Evolutionary conservation across 2,329 filamentous ascomycete species (phyloP), one percentile per base, ranked within the genome.

Genomic region (Penicillium sp.): DNA sequence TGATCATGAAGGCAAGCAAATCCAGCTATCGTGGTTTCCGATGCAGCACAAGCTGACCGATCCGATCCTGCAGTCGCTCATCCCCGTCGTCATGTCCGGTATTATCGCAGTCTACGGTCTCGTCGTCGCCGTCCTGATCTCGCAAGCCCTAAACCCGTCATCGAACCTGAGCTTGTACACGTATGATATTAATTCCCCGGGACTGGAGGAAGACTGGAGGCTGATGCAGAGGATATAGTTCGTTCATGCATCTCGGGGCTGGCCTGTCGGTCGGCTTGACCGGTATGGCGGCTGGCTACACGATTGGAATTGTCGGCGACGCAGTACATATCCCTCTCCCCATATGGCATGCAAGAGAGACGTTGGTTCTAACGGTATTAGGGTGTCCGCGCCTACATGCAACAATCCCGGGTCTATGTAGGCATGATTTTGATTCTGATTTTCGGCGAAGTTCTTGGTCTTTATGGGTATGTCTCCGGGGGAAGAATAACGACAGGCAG

Each of bases 381-480:
- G 81, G 84, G 94, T 55, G 93, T 97, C 46, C 86, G 94, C 64
- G 87, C 91, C 51, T 97, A 95, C 78, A 96, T 99, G 91, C 85
- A 91, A 67, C 94, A 99, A 75, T 95, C 90, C 43, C 85, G 93
- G 58, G 89, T 99, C 61, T 99, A 97, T 65, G 94, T 99, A 43
- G 94, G 94, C 74, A 97, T 97, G 94, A 93, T 99, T 40, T 78
- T 99, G 66, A 97, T 97, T 63, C 83, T 97, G 58, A 99, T 99
- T 84, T 99, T 99, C 71, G 94, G 91, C 51, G 94, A 99, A 80
- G 94, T 99, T 15, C 73, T 99, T 70, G 94, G 94, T 73, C 86
- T 99, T 26, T 99, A 99, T 68, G 94, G 94, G 91, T 96, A 81
- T 62, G 87, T 62, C 29, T 26, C 39, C n/a, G 15, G 20, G 26